Base-by-base conservation (phyloP, 495 filamentous ascomycete species). In the Parathielavia appendiculata region DNA sequence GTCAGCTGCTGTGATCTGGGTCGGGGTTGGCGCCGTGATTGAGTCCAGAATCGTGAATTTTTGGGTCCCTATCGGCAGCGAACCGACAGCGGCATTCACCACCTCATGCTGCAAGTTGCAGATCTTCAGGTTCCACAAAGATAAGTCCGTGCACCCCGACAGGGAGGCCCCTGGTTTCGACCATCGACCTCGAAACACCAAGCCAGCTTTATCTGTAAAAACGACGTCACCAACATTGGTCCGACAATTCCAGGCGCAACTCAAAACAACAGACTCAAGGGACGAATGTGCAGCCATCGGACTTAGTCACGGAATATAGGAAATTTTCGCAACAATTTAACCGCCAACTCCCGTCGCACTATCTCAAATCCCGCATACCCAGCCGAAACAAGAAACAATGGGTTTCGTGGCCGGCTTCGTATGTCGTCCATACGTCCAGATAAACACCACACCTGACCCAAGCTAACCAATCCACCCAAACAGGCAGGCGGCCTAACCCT, bases 401-500 rank as follows among this genome's bases (percentile, higher is more conserved):
- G 67, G 67, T 50, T 70, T 70, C 63, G 19, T 86, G 61, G 77
- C 86, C 16, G 91, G 91, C 70, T 89, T 95, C 64, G 91, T 96
- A 81, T 51, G 85, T 82, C 26, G 50, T 47, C 40, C 16, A 23
- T 22, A 19, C 38, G 51, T 57, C 26, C 58, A 61, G 46, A 30
- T 3, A 30, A 30, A 3, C 46, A 53, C 54, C 57, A 20, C 40
- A 49, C 35, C 17, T 51, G 47, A 49, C 41, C 30, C 30, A 39
- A 17, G 41, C 23, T 30, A 48, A 32, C 14, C 51, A 35, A 61
- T 6, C 1, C 10, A 63, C 41, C 53, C 62, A 16, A 59, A 13
- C 57, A 89, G 87, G 80, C 91, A 67, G 86, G 90, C 65, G 92
- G 93, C 63, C 81, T 93, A 40, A 89, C 92, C 61, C 79, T 98